Base-by-base conservation (phyloP, 2,329 filamentous ascomycete genomes). In the Dendryphion nanum region DNA sequence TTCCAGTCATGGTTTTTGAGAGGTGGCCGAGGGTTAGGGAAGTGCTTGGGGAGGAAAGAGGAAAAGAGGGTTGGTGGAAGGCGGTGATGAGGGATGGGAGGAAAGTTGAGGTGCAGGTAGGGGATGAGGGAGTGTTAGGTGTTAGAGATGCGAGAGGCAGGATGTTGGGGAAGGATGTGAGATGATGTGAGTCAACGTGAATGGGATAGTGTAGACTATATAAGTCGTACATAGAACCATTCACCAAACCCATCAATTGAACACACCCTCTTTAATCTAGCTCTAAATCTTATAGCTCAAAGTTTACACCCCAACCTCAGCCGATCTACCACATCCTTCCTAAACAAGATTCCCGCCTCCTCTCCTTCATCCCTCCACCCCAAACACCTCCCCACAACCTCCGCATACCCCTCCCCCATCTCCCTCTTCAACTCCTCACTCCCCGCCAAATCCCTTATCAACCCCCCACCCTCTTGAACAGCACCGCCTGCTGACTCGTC, bases 381-480 rank as follows among this genome's bases (percentile, higher is more conserved):
- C 23, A 26, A 26, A 26, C 23, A 26, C 23, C n/a, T 26, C 23
- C n/a, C 23, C 23, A 26, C 23, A 26, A 26, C n/a, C 23, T n/a
- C 23, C 23, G 23, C 23, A 26, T 26, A 26, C n/a, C n/a, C n/a
- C 23, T 26, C 23, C 23, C 23, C 23, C 47, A 50, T 50, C 20
- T 45, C 45, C 29, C 42, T 33, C 30, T 43, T 40, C 13, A 50
- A 35, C 17, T 50, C 45, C 7, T 24, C 28, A 20, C 47, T 41
- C 10, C 37, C 37, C 5, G 47, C 45, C 30, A 47, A 37, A 19
- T 46, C 45, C 5, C 48, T 17, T 15, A 37, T 36, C 8, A 42
- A 30, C 13, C 39, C 42, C 44, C 42, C 10, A 50, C 35, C 5
- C 45, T 37, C 17, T 34, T 38, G 19, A 38, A 48, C 15, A 50